A percentile compares a stretch with the other conserved stretches of the same genome.
These are phyloP conservation scores for Ganoderma resinaceum DNA, from an alignment of 1,284 basidiomycete species.

Conservation along the genomic window DNA sequence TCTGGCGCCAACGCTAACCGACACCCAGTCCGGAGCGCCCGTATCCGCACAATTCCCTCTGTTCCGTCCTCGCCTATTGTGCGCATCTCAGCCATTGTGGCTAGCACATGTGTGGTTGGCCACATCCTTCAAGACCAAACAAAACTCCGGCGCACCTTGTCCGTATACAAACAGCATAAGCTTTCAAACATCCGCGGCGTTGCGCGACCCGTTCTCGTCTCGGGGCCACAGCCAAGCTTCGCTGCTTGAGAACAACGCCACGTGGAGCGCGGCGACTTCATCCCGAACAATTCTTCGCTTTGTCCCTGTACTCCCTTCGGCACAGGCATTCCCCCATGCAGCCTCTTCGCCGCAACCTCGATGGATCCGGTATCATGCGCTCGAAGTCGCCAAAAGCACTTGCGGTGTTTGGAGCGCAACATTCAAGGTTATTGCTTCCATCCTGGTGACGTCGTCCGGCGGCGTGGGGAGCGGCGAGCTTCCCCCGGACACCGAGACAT, in stretches of 20 bases:
- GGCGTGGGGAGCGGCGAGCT: neutral
- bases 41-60: neutral
- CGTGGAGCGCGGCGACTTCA: constrained; percentile 19
- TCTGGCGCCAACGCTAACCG: constrained; percentile 5
- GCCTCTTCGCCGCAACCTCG: neutral
- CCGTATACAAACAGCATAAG: neutral
- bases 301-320: neutral
- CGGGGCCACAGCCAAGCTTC: neutral
- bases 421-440: neutral
- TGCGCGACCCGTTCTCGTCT: neutral
- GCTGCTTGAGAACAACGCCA: neutral
- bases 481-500: neutral
- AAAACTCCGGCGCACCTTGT: too few species aligned
- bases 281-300: constrained; percentile 10
- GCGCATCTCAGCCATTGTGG: neutral
- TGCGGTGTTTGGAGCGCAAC: neutral
- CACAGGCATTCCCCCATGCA: neutral
- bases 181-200: neutral
- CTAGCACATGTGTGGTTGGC: neutral
- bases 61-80: constrained; percentile 3
- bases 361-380: neutral
- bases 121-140: neutral
- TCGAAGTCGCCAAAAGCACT: neutral
- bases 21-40: constrained; percentile 9
- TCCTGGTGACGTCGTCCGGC: neutral